Percentiles rank a stretch among this genome's conserved stretches.
Evolutionary conservation across 2,329 filamentous ascomycete species (phyloP).

Genomic region (Cladophialophora immunda): DNA sequence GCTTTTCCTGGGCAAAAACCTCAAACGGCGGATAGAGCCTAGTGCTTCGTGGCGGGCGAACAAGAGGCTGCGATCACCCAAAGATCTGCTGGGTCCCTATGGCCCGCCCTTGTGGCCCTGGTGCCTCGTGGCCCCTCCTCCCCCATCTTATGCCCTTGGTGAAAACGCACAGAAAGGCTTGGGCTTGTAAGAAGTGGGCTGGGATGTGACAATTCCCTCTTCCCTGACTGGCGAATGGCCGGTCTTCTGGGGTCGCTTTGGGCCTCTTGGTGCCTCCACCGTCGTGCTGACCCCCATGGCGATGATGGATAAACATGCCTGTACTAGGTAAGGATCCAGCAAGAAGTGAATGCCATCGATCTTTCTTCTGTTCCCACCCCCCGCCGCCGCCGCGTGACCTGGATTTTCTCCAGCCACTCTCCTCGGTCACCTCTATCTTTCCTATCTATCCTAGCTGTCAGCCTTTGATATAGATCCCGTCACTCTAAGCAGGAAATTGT

Average conservation of each 20-base stretch:
- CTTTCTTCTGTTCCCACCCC: background rate
- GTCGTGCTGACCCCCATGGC: background rate
- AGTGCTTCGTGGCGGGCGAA: background rate
- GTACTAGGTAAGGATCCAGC: conserved; percentile 3
- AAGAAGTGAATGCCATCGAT: background rate
- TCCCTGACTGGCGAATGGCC: background rate
- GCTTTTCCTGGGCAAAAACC: conserved; percentile 13
- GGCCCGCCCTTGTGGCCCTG: background rate
- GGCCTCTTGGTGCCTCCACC: background rate
- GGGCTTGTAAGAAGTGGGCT: background rate
- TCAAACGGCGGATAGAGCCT: background rate
- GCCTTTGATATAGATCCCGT: background rate
- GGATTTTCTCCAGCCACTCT: conserved; percentile 12
- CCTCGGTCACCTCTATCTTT: conserved; percentile 17
- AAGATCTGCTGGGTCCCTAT: conserved; percentile 1
- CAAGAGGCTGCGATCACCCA: background rate
- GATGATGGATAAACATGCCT: conserved; percentile 7
- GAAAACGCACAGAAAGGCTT: background rate
- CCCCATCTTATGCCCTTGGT: background rate
- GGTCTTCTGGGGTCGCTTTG: background rate
- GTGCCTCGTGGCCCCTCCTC: background rate
- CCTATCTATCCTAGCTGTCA: conserved; percentile 17
- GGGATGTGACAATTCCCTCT: background rate
- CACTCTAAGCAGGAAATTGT: conserved; percentile 12
- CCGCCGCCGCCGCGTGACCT: conserved; percentile 5